Evolutionary conservation across 2,329 filamentous ascomycete species (phyloP), one percentile per base, ranked within the genome.

Genomic region (Penicillium sp.): DNA sequence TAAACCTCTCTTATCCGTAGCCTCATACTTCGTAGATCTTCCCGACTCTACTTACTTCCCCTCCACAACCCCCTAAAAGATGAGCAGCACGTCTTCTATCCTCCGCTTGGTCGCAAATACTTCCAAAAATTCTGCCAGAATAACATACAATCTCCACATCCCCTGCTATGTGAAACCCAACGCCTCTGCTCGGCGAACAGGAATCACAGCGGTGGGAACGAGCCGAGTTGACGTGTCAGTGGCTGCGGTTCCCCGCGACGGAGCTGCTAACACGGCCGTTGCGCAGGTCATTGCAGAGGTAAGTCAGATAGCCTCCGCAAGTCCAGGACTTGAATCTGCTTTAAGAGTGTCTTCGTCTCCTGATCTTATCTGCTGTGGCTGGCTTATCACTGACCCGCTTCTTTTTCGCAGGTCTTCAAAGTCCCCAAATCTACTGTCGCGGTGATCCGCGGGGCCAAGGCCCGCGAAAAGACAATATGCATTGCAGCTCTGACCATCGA

Each of bases 241-340:
- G 2, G 76, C 88, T 0, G 88, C 87, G 0, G 86, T 83, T 63
- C 82, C 89, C 11, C 81, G 83, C 61, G 86, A 90, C 14, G 88
- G 88, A 14, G 86, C 90, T 69, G 85, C 89, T 5, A 91, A 91
- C 70, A 84, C 83, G 69, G 88, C 88, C 4, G 86, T 90, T 2
- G 76, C 86, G 51, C 79, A 83, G 39, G 75, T 91, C 4, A 76
- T 92, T 57, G 87, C 88, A 63, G 78, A 85, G 69, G 86, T 87
- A 66, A 63, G 75, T 48, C 14, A 10, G 6, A 1, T 41, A 20
- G 7, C n/a, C 4, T 41, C 20, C n/a, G 25, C 25, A 28, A 28
- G 25, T 28, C 25, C 25, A 28, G 25, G 25, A 28, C 25, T 28
- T 28, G 25, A 28, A 28, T 28, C 25, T 28, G 25, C 25, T 28